Percentiles rank a stretch among this genome's conserved stretches.
Evolutionary conservation across 768 basidiomycete genomes (phyloP).

Genomic region (Suillus placidus): DNA sequence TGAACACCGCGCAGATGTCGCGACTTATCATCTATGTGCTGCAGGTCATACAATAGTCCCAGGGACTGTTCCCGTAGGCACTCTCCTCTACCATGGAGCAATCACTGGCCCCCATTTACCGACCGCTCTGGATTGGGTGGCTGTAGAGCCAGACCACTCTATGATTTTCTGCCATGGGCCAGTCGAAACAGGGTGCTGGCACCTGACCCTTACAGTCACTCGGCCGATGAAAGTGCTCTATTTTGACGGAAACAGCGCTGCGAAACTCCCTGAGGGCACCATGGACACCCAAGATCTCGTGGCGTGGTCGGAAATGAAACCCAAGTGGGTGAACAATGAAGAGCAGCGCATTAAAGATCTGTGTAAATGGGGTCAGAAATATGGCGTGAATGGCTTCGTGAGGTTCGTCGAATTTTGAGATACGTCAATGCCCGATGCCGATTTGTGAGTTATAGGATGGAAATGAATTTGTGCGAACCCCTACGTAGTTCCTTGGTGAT

Average conservation of each 20-base stretch:
- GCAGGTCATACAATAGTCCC: constrained; percentile 36
- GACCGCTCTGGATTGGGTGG: constrained; percentile 30
- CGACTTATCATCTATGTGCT: neutral
- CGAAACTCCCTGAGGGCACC: constrained; percentile 32
- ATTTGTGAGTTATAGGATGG: constrained; percentile 38
- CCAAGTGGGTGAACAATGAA: constrained; percentile 25
- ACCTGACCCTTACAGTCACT: constrained; percentile 30
- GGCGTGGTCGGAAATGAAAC: constrained; percentile 29
- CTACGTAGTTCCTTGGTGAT: neutral
- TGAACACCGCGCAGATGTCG: neutral
- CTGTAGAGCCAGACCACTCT: constrained; percentile 40
- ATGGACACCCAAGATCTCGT: constrained; percentile 42
- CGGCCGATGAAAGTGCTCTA: constrained; percentile 34
- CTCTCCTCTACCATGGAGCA: constrained; percentile 39
- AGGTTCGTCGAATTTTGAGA: constrained; percentile 16
- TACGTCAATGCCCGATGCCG: neutral
- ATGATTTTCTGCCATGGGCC: constrained; percentile 35
- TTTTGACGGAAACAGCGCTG: constrained; percentile 36
- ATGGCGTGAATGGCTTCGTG: constrained; percentile 39
- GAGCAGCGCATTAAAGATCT: constrained; percentile 28
- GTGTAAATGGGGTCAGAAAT: constrained; percentile 36
- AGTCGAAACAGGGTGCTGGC: constrained; percentile 27
- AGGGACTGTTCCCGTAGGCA: constrained; percentile 37
- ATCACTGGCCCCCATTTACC: constrained; percentile 13
- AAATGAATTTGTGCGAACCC: constrained; percentile 48